phyloP scores from a whole-genome alignment of 2,329 filamentous ascomycete species.

The Penicillium olsonii region DNA sequence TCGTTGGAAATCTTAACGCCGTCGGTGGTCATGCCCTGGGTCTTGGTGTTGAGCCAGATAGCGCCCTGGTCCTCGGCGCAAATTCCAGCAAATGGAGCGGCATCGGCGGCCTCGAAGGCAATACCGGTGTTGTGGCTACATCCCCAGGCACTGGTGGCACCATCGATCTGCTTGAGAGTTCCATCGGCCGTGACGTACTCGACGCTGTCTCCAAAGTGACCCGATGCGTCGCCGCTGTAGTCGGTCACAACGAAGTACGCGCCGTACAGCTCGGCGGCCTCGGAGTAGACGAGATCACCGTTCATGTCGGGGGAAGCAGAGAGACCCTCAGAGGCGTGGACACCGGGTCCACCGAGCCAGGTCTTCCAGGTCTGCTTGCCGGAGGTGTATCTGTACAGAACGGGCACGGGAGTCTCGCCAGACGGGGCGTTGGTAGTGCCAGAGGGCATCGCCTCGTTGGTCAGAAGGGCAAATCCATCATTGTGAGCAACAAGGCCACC shows the following conservation, averaged over 20 bases:
- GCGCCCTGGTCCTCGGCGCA: slow-evolving; percentile 65
- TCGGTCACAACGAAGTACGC: slow-evolving; percentile 64
- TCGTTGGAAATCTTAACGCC: slow-evolving; percentile 65
- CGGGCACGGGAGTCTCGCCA: slow-evolving; percentile 53
- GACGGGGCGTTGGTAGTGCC: slow-evolving; percentile 52
- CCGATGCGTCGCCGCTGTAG: slow-evolving; percentile 56
- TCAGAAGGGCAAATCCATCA: slow-evolving; percentile 64
- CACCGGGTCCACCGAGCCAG: slow-evolving; percentile 59
- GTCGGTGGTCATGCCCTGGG: slow-evolving; percentile 53
- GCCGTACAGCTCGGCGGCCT: slow-evolving; percentile 57
- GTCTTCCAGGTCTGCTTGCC: slow-evolving; percentile 61
- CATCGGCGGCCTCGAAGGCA: slow-evolving; percentile 61
- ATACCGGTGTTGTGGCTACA: slow-evolving; percentile 68
- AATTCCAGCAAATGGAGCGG: slow-evolving; percentile 59
- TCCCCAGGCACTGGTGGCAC: slow-evolving; percentile 59
- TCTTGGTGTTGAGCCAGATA: slow-evolving; percentile 65
- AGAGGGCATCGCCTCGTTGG: slow-evolving; percentile 57
- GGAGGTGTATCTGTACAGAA: slow-evolving; percentile 60
- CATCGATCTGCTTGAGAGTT: slow-evolving; percentile 52
- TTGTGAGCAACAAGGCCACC: slow-evolving; percentile 63
- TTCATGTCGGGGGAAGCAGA: slow-evolving; percentile 61
- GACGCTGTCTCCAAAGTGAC: slow-evolving; percentile 62
- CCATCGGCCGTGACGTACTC: slow-evolving; percentile 54
- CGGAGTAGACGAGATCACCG: slow-evolving; percentile 63
- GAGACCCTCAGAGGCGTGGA: slow-evolving; percentile 50